Evolutionary conservation across 2,329 filamentous ascomycete genomes (phyloP), one percentile per base, ranked within the genome.

Genomic region (Dactylella cylindrospora): DNA sequence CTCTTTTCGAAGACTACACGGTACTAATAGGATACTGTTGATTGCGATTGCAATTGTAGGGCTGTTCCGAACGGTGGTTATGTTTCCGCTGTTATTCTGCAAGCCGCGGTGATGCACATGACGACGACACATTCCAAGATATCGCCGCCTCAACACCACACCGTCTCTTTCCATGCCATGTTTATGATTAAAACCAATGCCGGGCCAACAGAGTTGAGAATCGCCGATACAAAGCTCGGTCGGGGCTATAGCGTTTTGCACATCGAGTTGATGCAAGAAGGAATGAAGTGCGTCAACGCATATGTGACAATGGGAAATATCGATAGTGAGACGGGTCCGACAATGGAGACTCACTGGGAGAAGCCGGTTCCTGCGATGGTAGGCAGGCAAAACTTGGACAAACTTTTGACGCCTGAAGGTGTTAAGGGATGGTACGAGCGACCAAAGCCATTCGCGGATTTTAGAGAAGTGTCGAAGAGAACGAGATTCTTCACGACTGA

Each of bases 41-140:
- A 17, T 44, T 20, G 6, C 8, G 6, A 54, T 51, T 52, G 59
- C 47, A 61, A 55, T 67, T 43, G 39, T 25, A n/a, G 25, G 38
- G 28, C 68, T 84, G 85, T 88, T 9, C 84, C 84, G 4, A 83
- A 88, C 71, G 85, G 85, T 46, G 85, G 85, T 55, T 85, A 84
- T 67, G 80, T 86, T 12, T 83, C 84, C 7, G 77, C 82, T 0
- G 76, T 79, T 41, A 77, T 88, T 64, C 76, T 85, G 64, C 76
- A 77, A 49, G 80, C 83, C 13, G 81, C 81, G 19, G 72, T 74
- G 7, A 76, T 74, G 1, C 84, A 86, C 71, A 84, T 84, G 73
- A 71, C 66, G 20, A 79, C 76, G 5, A 79, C 82, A 4, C 78
- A 60, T 75, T 78, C 44, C 79, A 79, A 44, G 10, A 45, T 57